Conservation (phyloP, 2,329 filamentous ascomycete genomes). For the Sarocladium oryzae region DNA sequence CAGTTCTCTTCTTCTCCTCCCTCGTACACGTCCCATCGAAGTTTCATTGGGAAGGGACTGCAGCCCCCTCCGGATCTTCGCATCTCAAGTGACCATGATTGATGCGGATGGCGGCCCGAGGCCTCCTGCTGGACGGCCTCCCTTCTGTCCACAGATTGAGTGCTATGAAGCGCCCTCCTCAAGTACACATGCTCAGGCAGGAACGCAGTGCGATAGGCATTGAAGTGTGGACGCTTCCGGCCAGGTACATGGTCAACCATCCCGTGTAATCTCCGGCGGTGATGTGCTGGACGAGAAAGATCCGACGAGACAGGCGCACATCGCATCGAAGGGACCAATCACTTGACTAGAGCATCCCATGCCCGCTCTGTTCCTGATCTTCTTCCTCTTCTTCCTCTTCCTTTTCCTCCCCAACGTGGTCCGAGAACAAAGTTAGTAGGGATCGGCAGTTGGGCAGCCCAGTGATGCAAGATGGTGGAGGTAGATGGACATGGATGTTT, state of each 20-base stretch:
- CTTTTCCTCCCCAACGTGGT: not conserved
- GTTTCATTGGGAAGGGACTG: not conserved
- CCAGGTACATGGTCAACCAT: no score
- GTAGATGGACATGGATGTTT: not conserved
- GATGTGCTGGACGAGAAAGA: no score
- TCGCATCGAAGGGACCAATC: no score
- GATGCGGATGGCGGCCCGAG: slow-evolving; percentile 1
- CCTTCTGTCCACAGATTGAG: no score
- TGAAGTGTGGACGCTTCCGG: no score
- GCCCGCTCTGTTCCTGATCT: no score
- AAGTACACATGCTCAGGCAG: not conserved
- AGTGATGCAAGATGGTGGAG: not conserved
- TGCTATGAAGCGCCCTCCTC: no score
- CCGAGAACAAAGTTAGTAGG: slow-evolving; percentile 5
- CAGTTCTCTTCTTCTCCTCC: not conserved
- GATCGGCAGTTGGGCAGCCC: slow-evolving; percentile 7
- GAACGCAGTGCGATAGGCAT: no score
- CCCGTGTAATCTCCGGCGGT: not conserved
- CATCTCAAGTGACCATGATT: not conserved
- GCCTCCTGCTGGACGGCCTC: not conserved
- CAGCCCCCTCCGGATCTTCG: slow-evolving; percentile 1
- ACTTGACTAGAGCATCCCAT: no score
- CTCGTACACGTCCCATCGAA: not conserved
- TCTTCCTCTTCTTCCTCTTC: not conserved
- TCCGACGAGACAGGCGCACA: no score